Evolutionary conservation across 371 early-diverging fungal genomes (phyloP).

Genomic region (Neoconidiobolus thromboides): DNA sequence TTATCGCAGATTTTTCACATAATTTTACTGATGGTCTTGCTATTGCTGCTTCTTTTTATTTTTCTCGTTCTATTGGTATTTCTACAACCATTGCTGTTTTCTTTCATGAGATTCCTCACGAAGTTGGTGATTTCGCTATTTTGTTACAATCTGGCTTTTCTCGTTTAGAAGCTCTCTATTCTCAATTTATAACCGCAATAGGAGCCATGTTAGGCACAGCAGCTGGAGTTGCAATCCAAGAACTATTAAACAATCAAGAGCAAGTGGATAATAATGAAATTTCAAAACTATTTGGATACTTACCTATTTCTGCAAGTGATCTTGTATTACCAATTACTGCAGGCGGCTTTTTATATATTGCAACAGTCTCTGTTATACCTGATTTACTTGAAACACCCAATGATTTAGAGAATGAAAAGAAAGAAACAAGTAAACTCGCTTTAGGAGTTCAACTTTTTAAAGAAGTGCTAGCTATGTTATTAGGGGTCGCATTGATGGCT

Average conservation of each 20-base stretch:
- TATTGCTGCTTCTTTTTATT: constrained; percentile 71
- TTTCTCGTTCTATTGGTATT: constrained; percentile 60
- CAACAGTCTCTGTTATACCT: constrained; percentile 71
- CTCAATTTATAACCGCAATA: constrained; percentile 66
- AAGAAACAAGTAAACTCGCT: constrained; percentile 2
- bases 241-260: constrained; percentile 10
- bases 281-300: constrained; percentile 2
- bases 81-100: constrained; percentile 81
- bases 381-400: constrained; percentile 50
- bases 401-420: constrained; percentile 25
- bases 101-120: constrained; percentile 85
- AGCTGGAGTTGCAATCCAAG: constrained; percentile 62
- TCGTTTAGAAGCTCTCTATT: constrained; percentile 47
- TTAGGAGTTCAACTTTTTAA: constrained; percentile 6
- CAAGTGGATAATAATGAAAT: not conserved
- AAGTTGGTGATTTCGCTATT: constrained; percentile 82
- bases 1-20: constrained; percentile 75
- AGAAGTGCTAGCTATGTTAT: constrained; percentile 19
- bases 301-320: constrained; percentile 23
- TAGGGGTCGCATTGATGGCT: constrained; percentile 24
- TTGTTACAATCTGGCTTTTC: constrained; percentile 67
- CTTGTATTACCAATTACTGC: constrained; percentile 73
- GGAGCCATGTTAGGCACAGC: constrained; percentile 66
- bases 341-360: constrained; percentile 77
- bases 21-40: constrained; percentile 89